These are phyloP conservation scores for Pseudogymnoascus sp. DNA, from an alignment of 2,329 filamentous ascomycete species.

Conservation along the genomic window DNA sequence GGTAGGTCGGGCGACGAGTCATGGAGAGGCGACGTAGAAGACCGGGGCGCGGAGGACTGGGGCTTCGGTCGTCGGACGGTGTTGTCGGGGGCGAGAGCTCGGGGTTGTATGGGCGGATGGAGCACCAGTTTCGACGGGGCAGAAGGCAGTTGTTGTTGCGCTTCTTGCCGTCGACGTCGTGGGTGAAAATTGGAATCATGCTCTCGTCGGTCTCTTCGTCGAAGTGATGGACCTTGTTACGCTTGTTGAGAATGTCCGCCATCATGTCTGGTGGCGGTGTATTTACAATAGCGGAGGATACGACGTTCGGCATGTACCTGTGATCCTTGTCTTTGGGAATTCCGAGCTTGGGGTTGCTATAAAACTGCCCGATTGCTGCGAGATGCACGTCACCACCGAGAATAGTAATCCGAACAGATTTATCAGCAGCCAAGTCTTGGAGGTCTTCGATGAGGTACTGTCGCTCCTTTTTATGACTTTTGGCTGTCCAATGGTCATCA, in stretches of 20 bases:
- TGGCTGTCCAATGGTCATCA: conserved; percentile 96
- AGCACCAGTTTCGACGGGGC: conserved; percentile 91
- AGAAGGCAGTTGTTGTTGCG: conserved; percentile 87
- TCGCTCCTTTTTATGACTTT: conserved; percentile 85
- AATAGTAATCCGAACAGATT: conserved; percentile 85
- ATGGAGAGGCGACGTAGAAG: conserved; percentile 26
- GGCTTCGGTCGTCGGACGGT: conserved; percentile 45
- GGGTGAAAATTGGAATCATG: conserved; percentile 88
- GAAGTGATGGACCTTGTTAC: conserved; percentile 73
- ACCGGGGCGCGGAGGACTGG: conserved; percentile 28
- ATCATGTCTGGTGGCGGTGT: conserved; percentile 79
- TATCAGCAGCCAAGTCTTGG: conserved; percentile 87
- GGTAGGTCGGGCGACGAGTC: conserved; percentile 27
- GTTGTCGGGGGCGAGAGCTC: conserved; percentile 66
- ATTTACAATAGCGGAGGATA: conserved; percentile 92
- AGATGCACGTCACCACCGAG: conserved; percentile 92
- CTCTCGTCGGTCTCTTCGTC: conserved; percentile 79
- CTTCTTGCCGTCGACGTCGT: conserved; percentile 80
- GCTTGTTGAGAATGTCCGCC: conserved; percentile 85
- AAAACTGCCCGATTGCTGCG: conserved; percentile 88
- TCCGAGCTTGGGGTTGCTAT: conserved; percentile 74
- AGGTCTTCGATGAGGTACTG: conserved; percentile 82
- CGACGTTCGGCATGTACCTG: conserved; percentile 92
- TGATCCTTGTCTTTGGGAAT: conserved; percentile 86
- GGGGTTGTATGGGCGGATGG: conserved; percentile 76